These are phyloP conservation scores for Amanita thiersii DNA, from an alignment of 768 basidiomycete genomes.

Conservation along the genomic window DNA sequence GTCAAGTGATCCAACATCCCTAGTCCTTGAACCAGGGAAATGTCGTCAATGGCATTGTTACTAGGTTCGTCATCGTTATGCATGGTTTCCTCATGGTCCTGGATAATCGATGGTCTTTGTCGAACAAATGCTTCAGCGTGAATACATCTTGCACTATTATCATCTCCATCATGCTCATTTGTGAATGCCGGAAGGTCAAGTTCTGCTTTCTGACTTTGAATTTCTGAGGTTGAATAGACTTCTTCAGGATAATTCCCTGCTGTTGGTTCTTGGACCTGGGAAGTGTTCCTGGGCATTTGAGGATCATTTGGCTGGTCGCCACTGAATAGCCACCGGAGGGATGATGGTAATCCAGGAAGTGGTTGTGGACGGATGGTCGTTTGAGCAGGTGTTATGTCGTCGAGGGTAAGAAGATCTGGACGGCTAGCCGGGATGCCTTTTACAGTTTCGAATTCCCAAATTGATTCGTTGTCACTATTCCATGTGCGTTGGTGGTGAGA, in stretches of 20 bases:
- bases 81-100: no score
- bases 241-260: background rate
- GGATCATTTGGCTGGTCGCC: constrained; percentile 26
- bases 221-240: background rate
- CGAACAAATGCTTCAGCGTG: no score
- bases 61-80: no score
- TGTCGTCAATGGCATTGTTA: no score
- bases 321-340: constrained; percentile 74
- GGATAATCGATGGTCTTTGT: no score
- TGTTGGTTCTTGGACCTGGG: background rate
- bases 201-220: no score
- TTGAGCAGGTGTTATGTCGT: constrained; percentile 20
- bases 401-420: constrained; percentile 8
- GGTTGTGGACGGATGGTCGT: constrained; percentile 43
- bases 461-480: constrained; percentile 26
- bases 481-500: constrained; percentile 9
- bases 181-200: no score
- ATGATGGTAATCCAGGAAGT: constrained; percentile 59
- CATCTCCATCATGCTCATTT: no score
- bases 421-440: constrained; percentile 23
- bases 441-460: constrained; percentile 77
- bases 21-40: no score
- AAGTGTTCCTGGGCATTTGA: background rate
- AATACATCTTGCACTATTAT: no score
- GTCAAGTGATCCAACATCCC: no score